phyloP scores from a whole-genome alignment of 305 asterid species.

The Ruellia speciosa region DNA sequence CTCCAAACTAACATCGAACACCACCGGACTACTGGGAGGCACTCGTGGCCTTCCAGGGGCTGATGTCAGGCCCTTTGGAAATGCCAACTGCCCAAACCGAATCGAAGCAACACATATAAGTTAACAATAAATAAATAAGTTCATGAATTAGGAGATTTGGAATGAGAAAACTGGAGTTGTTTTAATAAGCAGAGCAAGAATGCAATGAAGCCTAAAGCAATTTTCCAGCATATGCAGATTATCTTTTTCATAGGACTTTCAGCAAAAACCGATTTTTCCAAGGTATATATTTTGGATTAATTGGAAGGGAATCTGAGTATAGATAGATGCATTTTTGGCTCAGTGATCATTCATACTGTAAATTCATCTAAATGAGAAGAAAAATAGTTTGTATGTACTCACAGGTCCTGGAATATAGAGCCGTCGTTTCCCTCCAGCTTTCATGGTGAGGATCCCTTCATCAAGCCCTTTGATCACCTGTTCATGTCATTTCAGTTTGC shows the following conservation, averaged over 20 bases:
- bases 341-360: too few relatives aligned
- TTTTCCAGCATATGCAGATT: too few relatives aligned
- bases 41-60: constrained; percentile 99
- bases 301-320: too few relatives aligned
- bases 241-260: too few relatives aligned
- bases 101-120: background rate
- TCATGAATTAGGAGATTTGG: background rate
- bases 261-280: too few relatives aligned
- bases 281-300: too few relatives aligned
- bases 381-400: constrained; percentile 27
- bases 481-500: constrained; percentile 16
- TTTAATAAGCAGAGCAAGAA: background rate
- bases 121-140: background rate
- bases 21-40: constrained; percentile 74
- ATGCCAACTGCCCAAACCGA: constrained; percentile 53
- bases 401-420: constrained; percentile 86
- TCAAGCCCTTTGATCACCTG: constrained; percentile 93
- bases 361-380: background rate
- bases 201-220: background rate
- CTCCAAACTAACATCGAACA: constrained; percentile 84
- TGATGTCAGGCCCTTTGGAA: constrained; percentile 80
- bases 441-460: constrained; percentile 90
- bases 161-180: background rate
- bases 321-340: background rate
- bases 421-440: constrained; percentile 87